These are phyloP conservation scores for Blumeriella jaapii DNA, from an alignment of 2,329 filamentous ascomycete genomes.

Conservation along the genomic window DNA sequence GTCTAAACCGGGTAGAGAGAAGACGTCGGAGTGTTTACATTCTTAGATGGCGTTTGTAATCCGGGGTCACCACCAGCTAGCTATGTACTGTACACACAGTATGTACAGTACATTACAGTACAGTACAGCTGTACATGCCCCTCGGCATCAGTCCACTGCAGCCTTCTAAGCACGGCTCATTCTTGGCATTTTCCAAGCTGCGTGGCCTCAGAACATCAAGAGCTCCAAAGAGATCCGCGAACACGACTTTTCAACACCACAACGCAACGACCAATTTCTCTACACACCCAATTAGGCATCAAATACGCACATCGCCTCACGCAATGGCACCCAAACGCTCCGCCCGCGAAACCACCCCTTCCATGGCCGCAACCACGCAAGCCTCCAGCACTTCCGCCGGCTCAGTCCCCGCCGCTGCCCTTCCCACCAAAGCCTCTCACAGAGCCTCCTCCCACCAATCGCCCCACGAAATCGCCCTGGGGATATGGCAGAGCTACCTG, in stretches of 20 bases:
- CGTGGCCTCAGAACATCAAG: slow-evolving; percentile 19
- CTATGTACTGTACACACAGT: too few relatives aligned
- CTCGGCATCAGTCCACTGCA: slow-evolving; percentile 3
- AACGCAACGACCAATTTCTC: slow-evolving; percentile 6
- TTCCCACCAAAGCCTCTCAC: slow-evolving; percentile 14
- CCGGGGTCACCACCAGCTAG: slow-evolving; percentile 1
- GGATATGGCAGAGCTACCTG: slow-evolving; percentile 69
- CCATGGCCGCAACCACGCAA: slow-evolving; percentile 14
- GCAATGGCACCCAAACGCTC: slow-evolving; percentile 41
- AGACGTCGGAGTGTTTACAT: slow-evolving; percentile 5
- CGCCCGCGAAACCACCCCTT: slow-evolving; percentile 23
- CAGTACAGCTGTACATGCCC: slow-evolving; percentile 2
- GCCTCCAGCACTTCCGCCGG: slow-evolving; percentile 17
- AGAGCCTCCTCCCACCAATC: slow-evolving; percentile 21
- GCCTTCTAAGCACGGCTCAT: slow-evolving; percentile 6
- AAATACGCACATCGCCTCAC: slow-evolving; percentile 3
- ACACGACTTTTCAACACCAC: slow-evolving; percentile 2
- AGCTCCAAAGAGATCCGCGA: slow-evolving; percentile 2
- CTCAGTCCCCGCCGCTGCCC: slow-evolving; percentile 21
- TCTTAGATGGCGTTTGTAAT: not conserved
- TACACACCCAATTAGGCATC: slow-evolving; percentile 3
- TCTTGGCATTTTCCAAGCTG: slow-evolving; percentile 18
- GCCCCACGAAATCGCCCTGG: slow-evolving; percentile 45
- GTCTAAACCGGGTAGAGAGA: not conserved
- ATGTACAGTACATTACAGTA: too few relatives aligned